A percentile compares a stretch with the other conserved stretches of the same genome.
Conservation (phyloP, 2,329 filamentous ascomycete species). For the Thelonectria discophora region DNA sequence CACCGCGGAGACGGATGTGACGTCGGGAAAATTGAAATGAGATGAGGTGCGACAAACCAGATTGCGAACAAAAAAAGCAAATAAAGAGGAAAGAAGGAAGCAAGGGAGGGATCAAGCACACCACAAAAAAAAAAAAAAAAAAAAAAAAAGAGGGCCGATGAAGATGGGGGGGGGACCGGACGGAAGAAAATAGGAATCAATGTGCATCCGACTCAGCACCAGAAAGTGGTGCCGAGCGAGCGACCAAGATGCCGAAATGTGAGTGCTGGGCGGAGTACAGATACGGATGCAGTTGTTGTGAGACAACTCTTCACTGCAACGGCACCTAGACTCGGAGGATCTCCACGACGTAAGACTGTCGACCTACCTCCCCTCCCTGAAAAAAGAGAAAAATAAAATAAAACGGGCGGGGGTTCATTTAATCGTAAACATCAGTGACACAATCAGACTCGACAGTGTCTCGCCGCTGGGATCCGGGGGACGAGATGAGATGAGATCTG, state of each 20-base stretch:
- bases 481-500: slow-evolving; percentile 6
- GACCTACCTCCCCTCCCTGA: slow-evolving; percentile 1
- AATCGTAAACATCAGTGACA: slow-evolving; percentile 12
- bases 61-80: slow-evolving; percentile 20
- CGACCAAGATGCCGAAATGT: no score
- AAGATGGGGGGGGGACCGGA: not conserved
- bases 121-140: slow-evolving; percentile 8
- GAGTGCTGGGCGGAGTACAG: no score
- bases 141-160: not conserved
- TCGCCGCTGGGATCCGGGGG: not conserved
- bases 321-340: no score
- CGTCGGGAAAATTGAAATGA: slow-evolving; percentile 31
- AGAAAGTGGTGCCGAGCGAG: no score
- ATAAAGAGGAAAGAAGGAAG: slow-evolving; percentile 14
- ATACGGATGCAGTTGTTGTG: no score
- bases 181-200: not conserved
- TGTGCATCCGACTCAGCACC: no score
- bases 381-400: not conserved
- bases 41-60: slow-evolving; percentile 30
- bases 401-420: not conserved
- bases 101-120: not conserved
- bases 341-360: slow-evolving; percentile 1
- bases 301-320: no score
- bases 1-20: slow-evolving; percentile 26
- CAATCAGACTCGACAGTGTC: slow-evolving; percentile 7